phyloP scores from a whole-genome alignment of 352 stramenopile species.

The Saprolegnia diclina region DNA sequence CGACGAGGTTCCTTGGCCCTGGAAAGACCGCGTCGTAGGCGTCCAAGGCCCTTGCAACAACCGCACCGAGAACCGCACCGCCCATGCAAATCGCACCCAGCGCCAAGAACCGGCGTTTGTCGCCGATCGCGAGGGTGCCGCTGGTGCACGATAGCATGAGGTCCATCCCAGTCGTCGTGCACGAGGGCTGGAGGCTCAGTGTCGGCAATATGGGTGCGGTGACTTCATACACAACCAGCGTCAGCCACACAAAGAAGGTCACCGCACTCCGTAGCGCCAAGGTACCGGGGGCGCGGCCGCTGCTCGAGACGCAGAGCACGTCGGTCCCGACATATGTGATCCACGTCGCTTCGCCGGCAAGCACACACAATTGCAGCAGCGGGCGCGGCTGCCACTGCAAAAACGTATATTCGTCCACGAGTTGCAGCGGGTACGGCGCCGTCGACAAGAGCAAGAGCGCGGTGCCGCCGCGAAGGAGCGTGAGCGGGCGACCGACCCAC shows the following conservation, averaged over 20 bases:
- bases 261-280: not conserved
- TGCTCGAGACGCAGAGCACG: not conserved
- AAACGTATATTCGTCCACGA: not conserved
- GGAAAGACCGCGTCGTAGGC: too few species aligned
- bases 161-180: not conserved
- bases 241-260: not conserved
- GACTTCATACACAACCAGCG: not conserved
- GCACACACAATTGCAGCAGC: not conserved
- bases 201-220: not conserved
- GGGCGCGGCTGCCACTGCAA: not conserved
- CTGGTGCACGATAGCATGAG: too few species aligned
- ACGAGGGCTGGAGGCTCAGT: not conserved
- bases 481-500: conserved; percentile 13
- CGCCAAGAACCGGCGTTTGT: too few species aligned
- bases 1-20: too few species aligned
- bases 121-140: too few species aligned
- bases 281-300: not conserved
- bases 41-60: too few species aligned
- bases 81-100: too few species aligned
- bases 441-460: conserved; percentile 4
- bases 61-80: too few species aligned
- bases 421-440: not conserved
- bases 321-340: not conserved
- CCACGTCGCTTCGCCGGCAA: conserved; percentile 9
- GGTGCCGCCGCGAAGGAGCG: not conserved